phyloP scores from a whole-genome alignment of 179 eudicot genomes.

The Gypsophila paniculata region DNA sequence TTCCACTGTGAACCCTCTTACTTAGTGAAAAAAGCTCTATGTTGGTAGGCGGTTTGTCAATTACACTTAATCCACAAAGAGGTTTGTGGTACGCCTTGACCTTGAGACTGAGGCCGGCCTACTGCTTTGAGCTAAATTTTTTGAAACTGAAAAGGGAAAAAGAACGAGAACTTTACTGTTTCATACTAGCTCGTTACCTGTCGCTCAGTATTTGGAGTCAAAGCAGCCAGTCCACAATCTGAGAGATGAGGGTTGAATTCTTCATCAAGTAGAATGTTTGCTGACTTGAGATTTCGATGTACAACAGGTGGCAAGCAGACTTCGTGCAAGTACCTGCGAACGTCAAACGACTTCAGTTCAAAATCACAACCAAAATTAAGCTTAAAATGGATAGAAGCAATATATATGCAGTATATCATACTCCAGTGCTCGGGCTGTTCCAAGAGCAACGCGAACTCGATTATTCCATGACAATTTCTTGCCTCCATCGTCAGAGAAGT shows the following conservation, averaged over 20 bases:
- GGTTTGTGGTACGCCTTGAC: too few relatives aligned
- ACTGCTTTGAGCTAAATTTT: neutral
- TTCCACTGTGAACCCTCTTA: too few relatives aligned
- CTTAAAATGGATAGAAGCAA: neutral
- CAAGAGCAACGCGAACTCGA: constrained; percentile 88
- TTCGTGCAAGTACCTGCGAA: constrained; percentile 88
- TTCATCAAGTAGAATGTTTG: constrained; percentile 79
- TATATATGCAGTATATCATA: constrained; percentile 32
- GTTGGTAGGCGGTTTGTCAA: too few relatives aligned
- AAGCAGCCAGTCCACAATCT: constrained; percentile 75
- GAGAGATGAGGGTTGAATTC: constrained; percentile 75
- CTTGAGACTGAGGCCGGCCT: neutral
- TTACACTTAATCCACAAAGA: too few relatives aligned
- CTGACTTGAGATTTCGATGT: constrained; percentile 91
- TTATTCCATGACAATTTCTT: constrained; percentile 84
- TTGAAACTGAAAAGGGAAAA: neutral
- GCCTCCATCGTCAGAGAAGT: constrained; percentile 81
- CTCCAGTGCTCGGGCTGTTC: constrained; percentile 98
- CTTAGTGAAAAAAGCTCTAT: too few relatives aligned
- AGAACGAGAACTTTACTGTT: neutral
- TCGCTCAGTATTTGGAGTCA: constrained; percentile 74
- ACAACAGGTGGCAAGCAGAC: constrained; percentile 98
- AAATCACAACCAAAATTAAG: neutral
- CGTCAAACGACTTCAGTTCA: constrained; percentile 8
- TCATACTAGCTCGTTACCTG: constrained; percentile 35